Base-by-base conservation (phyloP, 2,329 filamentous ascomycete species). In the Diaporthe citri region DNA sequence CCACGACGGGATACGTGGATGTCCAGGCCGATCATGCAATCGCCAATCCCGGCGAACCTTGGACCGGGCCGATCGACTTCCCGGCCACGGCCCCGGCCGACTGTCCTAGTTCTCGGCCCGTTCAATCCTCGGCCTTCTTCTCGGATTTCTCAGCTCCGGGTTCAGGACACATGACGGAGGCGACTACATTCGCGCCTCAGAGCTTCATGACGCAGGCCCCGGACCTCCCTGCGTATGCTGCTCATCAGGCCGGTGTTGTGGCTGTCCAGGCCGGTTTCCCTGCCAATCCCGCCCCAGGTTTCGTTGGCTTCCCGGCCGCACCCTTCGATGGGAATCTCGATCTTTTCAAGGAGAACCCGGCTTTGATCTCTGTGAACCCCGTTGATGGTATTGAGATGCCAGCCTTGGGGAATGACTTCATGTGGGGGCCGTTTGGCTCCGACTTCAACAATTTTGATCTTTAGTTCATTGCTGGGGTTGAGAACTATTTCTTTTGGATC, bases 311-410 rank as follows among this genome's bases (percentile, higher is more conserved):
- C 25, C 41, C 41, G 41, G n/a, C 39, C 57, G 13, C 17, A 13
- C 36, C 20, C 25, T 5, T 20, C 15, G 41, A 34, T 13, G 8
- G 10, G 17, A 6, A 20, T 64, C 13, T n/a, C 5, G n/a, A 25
- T 28, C 12, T 28, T 31, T 66, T 25, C 43, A 25, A 66, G 15
- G 1, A 15, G 43, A 7, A 36, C 62, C 20, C 1, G 25, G 60
- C 3, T 0, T 28, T 17, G 7, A 3, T 25, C 22, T 10, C 3
- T 6, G 0, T 17, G 6, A 13, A 17, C 41, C 10, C 28, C 15
- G 9, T 0, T 66, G 60, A n/a, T 6, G 31, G 5, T 17, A 17
- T 51, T 66, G 43, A 2, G 2, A 17, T 36, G 62, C 17, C 43
- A 13, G 43, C 31, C 20, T 22, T 48, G 10, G 62, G n/a, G 10